Conservation (phyloP, 441 rosid genomes). For the Lepidium campestre region DNA sequence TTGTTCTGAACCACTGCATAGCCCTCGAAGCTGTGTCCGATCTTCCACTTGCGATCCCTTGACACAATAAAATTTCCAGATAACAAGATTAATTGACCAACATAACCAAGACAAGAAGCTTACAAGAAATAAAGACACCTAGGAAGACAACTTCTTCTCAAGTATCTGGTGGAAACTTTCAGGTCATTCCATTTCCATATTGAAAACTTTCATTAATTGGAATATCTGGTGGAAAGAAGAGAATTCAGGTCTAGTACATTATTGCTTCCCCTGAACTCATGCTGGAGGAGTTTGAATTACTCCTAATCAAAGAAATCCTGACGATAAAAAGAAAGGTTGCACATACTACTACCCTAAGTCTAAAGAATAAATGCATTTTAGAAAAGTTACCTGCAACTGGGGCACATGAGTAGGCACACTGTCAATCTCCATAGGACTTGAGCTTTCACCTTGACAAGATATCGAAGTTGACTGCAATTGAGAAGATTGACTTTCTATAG, state of each 20-base stretch:
- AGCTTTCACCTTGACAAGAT: conserved; percentile 44
- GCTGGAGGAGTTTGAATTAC: conserved; percentile 26
- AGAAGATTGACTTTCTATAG: conserved; percentile 35
- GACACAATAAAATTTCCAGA: conserved; percentile 19
- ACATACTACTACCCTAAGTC: conserved; percentile 4
- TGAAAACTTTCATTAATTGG: not conserved
- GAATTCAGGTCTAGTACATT: conserved; percentile 20
- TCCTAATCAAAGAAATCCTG: conserved; percentile 31
- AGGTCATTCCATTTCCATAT: not conserved
- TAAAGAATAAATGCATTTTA: not conserved
- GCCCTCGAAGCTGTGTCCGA: conserved; percentile 29
- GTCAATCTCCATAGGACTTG: conserved; percentile 43
- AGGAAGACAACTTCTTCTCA: not conserved
- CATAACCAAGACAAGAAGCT: conserved; percentile 8
- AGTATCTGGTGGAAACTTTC: conserved; percentile 9
- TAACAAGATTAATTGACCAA: not conserved
- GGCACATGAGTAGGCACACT: conserved; percentile 32
- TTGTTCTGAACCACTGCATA: conserved; percentile 18
- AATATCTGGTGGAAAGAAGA: conserved; percentile 8
- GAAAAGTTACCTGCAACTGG: conserved; percentile 50
- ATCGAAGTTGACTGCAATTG: conserved; percentile 38
- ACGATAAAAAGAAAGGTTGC: not conserved
- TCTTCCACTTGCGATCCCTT: conserved; percentile 44
- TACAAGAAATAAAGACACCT: not conserved
- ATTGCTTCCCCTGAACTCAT: conserved; percentile 29